phyloP scores from a whole-genome alignment of 2,329 filamentous ascomycete genomes.

The Didymella pinodella region DNA sequence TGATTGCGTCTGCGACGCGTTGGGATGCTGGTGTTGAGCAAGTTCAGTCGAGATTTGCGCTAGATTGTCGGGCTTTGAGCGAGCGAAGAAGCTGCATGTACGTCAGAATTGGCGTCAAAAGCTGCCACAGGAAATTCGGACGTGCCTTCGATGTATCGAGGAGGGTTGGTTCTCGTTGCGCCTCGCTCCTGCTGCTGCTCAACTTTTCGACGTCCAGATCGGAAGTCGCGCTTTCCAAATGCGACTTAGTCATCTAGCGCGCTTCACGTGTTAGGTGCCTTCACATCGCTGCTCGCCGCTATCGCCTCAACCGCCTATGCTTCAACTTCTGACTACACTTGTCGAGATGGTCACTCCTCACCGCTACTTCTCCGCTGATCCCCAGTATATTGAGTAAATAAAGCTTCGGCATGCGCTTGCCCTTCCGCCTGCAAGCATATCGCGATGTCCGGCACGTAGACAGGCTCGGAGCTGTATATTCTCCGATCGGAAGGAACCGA shows the following conservation, averaged over 20 bases:
- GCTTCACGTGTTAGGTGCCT: slow-evolving; percentile 24
- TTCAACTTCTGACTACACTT: not conserved
- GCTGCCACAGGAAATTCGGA: not conserved
- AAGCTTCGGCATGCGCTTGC: slow-evolving; percentile 1
- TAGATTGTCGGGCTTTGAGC: not conserved
- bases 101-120: slow-evolving; percentile 11
- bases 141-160: slow-evolving; percentile 18
- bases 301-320: not conserved
- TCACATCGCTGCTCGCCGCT: slow-evolving; percentile 9
- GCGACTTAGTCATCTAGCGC: slow-evolving; percentile 16
- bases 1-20: slow-evolving; percentile 3
- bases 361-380: slow-evolving; percentile 2
- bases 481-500: slow-evolving; percentile 8
- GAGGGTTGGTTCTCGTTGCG: slow-evolving; percentile 24
- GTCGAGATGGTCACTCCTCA: not conserved
- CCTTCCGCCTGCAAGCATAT: slow-evolving; percentile 6
- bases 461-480: not conserved
- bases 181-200: slow-evolving; percentile 18
- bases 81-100: slow-evolving; percentile 3
- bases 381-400: not conserved
- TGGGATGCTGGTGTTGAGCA: slow-evolving; percentile 5
- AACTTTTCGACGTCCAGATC: slow-evolving; percentile 34
- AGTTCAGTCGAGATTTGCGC: not conserved
- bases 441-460: not conserved
- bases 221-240: slow-evolving; percentile 23